Evolutionary conservation across 139 green algal genomes (phyloP), one percentile per base, ranked within the genome.

Genomic region (Tetraselmis striata): DNA sequence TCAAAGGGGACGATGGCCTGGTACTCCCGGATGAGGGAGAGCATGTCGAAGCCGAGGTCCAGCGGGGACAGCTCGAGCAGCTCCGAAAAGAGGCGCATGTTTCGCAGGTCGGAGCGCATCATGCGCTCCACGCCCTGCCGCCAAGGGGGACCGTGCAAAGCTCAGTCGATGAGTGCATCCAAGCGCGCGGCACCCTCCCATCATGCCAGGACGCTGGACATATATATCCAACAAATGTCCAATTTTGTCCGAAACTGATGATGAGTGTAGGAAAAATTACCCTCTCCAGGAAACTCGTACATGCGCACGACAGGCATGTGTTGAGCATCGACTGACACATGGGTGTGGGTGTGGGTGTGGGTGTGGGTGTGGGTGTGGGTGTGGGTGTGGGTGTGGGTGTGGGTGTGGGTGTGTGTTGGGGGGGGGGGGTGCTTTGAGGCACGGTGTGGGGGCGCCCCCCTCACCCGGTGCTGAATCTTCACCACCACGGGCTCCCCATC

Each of bases 31-130:
- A 90, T 82, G 23, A 92, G 58, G 32, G 79, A 85, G 29, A 77
- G 31, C 24, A 87, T 81, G 84, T 92, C 86, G 85, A 92, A 92
- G 0, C 86, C 83, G 67, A 92, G 79, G 59, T 85, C 67, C 25
- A 92, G 80, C 75, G 59, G 76, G 27, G 78, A 75, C 79, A 28
- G 67, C 59, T 28, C 25, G 24, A 58, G 27, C 27, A 87, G 74
- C 2, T 83, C 59, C 27, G 78, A 79, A 2, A 84, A 75, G 30
- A 86, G 31, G n/a, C 30, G 26, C 85, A 91, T 86, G 80, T 91
- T 89, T 75, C 78, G 59, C 28, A 91, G 83, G 84, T 91, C 88
- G 28, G 77, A 75, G 24, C 59, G n/a, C 85, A 91, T 89, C 59
- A 80, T 83, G 31, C 78, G 27, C 31, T 45, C 67, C 2, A 84